Percentiles rank a stretch among this genome's conserved stretches.
phyloP scores from a whole-genome alignment of 345 rosid species.

The Moricandia arvensis region DNA sequence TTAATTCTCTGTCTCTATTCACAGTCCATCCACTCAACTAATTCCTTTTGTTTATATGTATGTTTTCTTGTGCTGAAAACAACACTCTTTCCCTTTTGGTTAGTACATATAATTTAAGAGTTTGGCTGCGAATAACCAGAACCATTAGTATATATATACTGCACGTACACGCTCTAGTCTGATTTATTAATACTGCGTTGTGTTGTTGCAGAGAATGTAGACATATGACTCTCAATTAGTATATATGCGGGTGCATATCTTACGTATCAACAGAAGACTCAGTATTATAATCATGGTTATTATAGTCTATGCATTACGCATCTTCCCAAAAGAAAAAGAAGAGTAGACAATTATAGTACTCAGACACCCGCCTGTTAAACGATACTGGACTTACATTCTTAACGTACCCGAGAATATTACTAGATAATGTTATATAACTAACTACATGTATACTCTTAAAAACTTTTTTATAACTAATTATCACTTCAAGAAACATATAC shows the following conservation, averaged over 20 bases:
- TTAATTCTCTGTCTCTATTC: constrained; percentile 13
- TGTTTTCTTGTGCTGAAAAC: not conserved
- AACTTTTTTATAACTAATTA: no score
- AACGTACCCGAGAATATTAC: constrained; percentile 6
- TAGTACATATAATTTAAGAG: constrained; percentile 17
- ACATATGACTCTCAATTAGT: not conserved
- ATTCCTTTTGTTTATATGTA: not conserved
- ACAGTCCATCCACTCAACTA: constrained; percentile 7
- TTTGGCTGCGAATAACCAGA: not conserved
- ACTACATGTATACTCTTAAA: no score
- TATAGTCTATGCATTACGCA: not conserved
- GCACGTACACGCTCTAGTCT: constrained; percentile 20
- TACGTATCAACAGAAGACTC: no score
- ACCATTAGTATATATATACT: constrained; percentile 9
- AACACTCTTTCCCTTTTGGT: not conserved
- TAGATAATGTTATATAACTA: no score
- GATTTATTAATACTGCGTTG: constrained; percentile 6
- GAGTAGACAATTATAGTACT: no score
- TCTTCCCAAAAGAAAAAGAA: no score
- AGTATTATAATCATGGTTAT: constrained; percentile 2
- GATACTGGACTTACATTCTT: not conserved
- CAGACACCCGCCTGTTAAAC: not conserved
- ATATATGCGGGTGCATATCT: not conserved
- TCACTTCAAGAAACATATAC: not conserved
- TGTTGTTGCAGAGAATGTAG: constrained; percentile 9